Conservation (phyloP, 192 early-diverging fungal genomes). For the Radiomyces spectabilis region DNA sequence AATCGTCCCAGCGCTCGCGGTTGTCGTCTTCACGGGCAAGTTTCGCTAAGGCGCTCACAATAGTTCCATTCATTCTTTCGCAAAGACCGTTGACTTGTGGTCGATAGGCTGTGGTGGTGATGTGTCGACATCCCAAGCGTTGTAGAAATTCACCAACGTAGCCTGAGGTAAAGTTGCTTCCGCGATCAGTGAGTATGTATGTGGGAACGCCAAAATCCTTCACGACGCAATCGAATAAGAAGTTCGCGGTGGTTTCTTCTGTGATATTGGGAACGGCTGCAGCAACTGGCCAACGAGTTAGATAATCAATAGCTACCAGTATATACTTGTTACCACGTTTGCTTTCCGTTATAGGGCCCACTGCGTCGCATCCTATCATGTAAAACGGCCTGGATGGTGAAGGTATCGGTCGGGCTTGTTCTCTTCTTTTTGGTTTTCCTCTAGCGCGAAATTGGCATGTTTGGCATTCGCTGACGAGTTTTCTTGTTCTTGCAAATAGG, state of each 20-base stretch:
- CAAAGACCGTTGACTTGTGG: conserved; percentile 10
- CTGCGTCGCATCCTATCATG: background rate
- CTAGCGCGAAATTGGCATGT: too few relatives aligned
- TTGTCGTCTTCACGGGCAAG: too few relatives aligned
- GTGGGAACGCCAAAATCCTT: conserved; percentile 1
- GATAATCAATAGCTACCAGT: conserved; percentile 1
- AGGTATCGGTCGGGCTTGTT: too few relatives aligned
- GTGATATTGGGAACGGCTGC: background rate
- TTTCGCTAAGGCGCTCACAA: background rate
- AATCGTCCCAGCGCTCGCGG: too few relatives aligned
- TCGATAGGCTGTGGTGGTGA: conserved; percentile 1
- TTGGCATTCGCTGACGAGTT: too few relatives aligned
- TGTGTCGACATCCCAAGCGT: background rate
- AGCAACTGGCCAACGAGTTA: conserved; percentile 6
- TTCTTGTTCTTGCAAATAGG: too few relatives aligned
- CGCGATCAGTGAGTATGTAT: conserved; percentile 4
- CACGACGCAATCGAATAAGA: background rate
- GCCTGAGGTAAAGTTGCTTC: background rate
- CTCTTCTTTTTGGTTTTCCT: too few relatives aligned
- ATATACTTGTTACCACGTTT: background rate
- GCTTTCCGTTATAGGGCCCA: background rate
- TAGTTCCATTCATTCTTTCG: conserved; percentile 5
- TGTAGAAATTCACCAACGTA: background rate
- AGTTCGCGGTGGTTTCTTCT: background rate
- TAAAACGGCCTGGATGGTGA: background rate